These are phyloP conservation scores for Gliomastix tumulicola DNA, from an alignment of 2,329 filamentous ascomycete species.

Conservation along the genomic window DNA sequence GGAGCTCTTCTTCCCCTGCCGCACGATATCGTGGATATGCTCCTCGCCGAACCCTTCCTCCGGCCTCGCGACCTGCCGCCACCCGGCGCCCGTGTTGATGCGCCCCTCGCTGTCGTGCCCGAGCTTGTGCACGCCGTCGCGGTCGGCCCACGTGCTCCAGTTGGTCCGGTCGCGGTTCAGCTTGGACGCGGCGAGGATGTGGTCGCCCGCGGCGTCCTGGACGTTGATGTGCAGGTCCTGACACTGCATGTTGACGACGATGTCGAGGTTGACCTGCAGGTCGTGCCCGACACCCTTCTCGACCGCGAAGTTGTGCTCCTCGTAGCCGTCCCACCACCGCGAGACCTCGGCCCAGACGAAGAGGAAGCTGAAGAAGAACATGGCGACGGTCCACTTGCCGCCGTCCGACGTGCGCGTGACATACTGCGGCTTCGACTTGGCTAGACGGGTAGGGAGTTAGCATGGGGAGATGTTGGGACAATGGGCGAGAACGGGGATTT, in stretches of 20 bases:
- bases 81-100: conserved; percentile 50
- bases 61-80: conserved; percentile 27
- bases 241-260: conserved; percentile 88
- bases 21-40: conserved; percentile 87
- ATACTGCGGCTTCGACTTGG: conserved; percentile 94
- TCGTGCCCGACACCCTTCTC: conserved; percentile 84
- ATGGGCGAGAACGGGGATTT: too few relatives aligned
- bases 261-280: conserved; percentile 91
- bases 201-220: conserved; percentile 89
- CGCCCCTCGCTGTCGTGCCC: conserved; percentile 48
- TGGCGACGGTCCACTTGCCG: conserved; percentile 86
- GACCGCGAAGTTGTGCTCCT: conserved; percentile 85
- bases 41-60: conserved; percentile 68
- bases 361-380: conserved; percentile 66
- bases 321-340: conserved; percentile 78
- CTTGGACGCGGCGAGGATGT: conserved; percentile 72
- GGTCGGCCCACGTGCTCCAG: conserved; percentile 77
- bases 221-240: conserved; percentile 90
- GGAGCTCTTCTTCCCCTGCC: conserved; percentile 54
- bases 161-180: conserved; percentile 70
- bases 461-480: conserved; percentile 1
- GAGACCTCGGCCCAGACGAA: conserved; percentile 72
- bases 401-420: conserved; percentile 77
- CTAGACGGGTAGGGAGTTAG: conserved; percentile 34
- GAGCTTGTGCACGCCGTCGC: conserved; percentile 56